Evolutionary conservation across 768 basidiomycete species (phyloP), one percentile per base, ranked within the genome.

Genomic region (Sistotremastrum niveocremeum): DNA sequence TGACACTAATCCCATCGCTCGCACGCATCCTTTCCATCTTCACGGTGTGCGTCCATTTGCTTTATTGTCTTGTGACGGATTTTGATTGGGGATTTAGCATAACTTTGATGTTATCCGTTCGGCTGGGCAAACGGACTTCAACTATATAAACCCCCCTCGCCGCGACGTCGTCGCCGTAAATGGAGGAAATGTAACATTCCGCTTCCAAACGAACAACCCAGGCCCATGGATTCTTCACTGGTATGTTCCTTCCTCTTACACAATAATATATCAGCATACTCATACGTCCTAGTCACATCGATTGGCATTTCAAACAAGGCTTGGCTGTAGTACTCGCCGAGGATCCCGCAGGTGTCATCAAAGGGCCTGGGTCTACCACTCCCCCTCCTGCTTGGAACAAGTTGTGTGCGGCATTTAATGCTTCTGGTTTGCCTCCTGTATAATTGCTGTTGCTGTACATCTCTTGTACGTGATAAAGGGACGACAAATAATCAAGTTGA

Each of bases 171-270:
- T 60, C 34, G 54, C 42, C 46, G 54, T 57, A 33, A 54, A 56
- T 3, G 34, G 12, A 7, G 65, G 71, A 57, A 60, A 71, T 54
- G 70, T 73, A 31, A 71, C 71, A 3, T 63, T 84, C 44, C 70
- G 79, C 34, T 82, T 79, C 60, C 54, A 62, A 29, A 79, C 79
- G 3, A 72, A 83, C 54, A 83, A 83, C 58, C 69, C 79, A 3
- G 81, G 81, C 7, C 72, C 73, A 3, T 79, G 77, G 73, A 63
- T 72, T 51, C 49, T 72, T 32, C 72, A 72, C 50, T 72, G 62
- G 61, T 58, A 43, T 35, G 61, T 29, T 34, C 12, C 8, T n/a
- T n/a, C n/a, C n/a, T n/a, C n/a, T n/a, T n/a, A n/a, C n/a, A n/a
- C n/a, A n/a, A n/a, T n/a, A n/a, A n/a, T n/a, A n/a, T n/a, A n/a